Base-by-base conservation (phyloP, 2,329 filamentous ascomycete species). In the Pseudogymnoascus sp. region DNA sequence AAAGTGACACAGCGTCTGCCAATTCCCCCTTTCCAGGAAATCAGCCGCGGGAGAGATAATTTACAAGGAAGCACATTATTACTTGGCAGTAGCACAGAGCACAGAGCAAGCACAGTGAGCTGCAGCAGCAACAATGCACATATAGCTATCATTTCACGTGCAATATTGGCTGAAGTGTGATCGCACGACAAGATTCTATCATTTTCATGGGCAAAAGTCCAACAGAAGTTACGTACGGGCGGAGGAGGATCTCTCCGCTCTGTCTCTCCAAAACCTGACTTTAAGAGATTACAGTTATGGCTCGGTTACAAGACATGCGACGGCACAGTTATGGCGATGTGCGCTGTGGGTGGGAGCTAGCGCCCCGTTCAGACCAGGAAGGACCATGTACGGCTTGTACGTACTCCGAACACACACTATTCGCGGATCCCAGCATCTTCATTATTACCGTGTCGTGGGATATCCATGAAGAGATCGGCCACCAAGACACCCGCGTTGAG, bases 81-180 rank as follows among this genome's bases (percentile, higher is more conserved):
- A 21, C 49, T 56, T 56, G 49, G 49, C 49, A 56, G 49, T 56
- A 56, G 49, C 28, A 56, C 49, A 56, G 28, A 21, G 38, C 38
- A 42, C 37, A 38, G 23, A 43, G 43, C 23, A 28, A 43, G 43
- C 23, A 28, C 46, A 53, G 25, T 7, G 11, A 56, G 49, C 49
- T 36, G 28, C 49, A 56, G 16, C n/a, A 53, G 46, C 46, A 31
- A 53, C n/a, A 53, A 31, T 53, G 46, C 46, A 53, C 43, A 49
- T 49, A 49, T 53, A 53, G 46, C 46, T 53, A 53, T 56, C 49
- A 56, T 56, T 56, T 56, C 49, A 56, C 49, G 16, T 56, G 49
- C 49, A 56, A 11, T 56, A 56, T 56, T 36, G 49, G 21, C 34
- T 36, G 49, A 56, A 56, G 25, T 7, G 9, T 3, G 46, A 36